Evolutionary conservation across 371 early-diverging fungal genomes (phyloP).

Genomic region (Entomophthora muscae): DNA sequence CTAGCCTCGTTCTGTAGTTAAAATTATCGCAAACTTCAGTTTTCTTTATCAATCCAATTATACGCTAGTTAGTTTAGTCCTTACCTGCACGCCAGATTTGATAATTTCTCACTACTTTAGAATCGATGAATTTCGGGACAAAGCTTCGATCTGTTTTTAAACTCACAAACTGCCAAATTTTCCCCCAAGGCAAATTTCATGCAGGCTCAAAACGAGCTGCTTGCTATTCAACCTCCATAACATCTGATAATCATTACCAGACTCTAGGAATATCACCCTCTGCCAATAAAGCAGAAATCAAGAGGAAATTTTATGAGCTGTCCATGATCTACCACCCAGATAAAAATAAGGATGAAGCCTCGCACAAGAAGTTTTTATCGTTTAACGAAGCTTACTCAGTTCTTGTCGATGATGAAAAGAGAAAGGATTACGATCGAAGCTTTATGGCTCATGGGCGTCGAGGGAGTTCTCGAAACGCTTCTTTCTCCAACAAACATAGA

Average conservation of each 20-base stretch:
- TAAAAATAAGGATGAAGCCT: constrained; percentile 43
- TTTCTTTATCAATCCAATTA: too few species aligned
- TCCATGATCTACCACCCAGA: constrained; percentile 83
- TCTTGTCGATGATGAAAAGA: constrained; percentile 45
- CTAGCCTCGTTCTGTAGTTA: too few species aligned
- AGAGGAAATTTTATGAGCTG: constrained; percentile 58
- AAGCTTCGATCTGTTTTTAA: too few species aligned
- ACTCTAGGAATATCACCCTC: constrained; percentile 25
- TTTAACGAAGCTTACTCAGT: constrained; percentile 76
- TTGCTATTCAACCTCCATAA: too few species aligned
- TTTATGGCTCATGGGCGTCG: not conserved
- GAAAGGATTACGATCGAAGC: constrained; percentile 56
- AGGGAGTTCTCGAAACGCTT: not conserved
- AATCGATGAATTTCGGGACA: too few species aligned
- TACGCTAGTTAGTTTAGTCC: too few species aligned
- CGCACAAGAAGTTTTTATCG: constrained; percentile 46
- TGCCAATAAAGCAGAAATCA: constrained; percentile 46
- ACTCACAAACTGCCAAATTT: too few species aligned
- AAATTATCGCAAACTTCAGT: too few species aligned
- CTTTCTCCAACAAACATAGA: not conserved
- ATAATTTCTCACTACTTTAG: too few species aligned
- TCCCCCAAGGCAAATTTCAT: too few species aligned
- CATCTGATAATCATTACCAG: constrained; percentile 32
- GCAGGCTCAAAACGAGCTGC: too few species aligned
- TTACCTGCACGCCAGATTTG: too few species aligned